Conservation (phyloP, 1,139 yeast species). For the Candida anutae region DNA sequence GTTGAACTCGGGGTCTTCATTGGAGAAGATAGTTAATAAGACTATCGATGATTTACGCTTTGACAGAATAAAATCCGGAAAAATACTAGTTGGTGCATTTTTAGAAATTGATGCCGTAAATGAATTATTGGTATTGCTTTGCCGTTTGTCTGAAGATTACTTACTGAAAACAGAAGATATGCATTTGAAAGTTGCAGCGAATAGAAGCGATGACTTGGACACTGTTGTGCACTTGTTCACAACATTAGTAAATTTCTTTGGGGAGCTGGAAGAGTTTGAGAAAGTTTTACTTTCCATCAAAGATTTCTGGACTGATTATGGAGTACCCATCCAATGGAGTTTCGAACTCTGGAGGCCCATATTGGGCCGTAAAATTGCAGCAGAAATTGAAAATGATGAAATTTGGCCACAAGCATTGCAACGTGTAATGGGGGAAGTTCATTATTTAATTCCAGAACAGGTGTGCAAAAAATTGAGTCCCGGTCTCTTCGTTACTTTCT, state of each 20-base stretch:
- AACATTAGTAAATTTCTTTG: constrained; percentile 50
- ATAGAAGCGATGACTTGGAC: constrained; percentile 63
- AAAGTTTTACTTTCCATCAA: constrained; percentile 36
- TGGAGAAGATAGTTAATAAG: constrained; percentile 49
- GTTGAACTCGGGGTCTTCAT: constrained; percentile 56
- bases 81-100: constrained; percentile 43
- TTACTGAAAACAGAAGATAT: constrained; percentile 23
- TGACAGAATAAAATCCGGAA: constrained; percentile 42
- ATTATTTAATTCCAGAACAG: constrained; percentile 5
- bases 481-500: constrained; percentile 53
- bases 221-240: constrained; percentile 58
- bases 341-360: constrained; percentile 75
- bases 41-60: constrained; percentile 58
- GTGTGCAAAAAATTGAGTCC: constrained; percentile 2
- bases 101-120: constrained; percentile 39
- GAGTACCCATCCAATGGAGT: constrained; percentile 59
- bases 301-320: constrained; percentile 39
- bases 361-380: constrained; percentile 10
- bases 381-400: constrained; percentile 3
- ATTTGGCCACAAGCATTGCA: constrained; percentile 13
- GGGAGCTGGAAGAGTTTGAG: constrained; percentile 27
- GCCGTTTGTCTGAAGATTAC: constrained; percentile 40
- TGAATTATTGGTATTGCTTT: constrained; percentile 60
- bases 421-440: constrained; percentile 10
- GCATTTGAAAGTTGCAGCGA: constrained; percentile 68